A percentile compares a stretch with the other conserved stretches of the same genome.
Conservation (phyloP, 78 protist genomes). For the Dictyostelium capitatum region DNA sequence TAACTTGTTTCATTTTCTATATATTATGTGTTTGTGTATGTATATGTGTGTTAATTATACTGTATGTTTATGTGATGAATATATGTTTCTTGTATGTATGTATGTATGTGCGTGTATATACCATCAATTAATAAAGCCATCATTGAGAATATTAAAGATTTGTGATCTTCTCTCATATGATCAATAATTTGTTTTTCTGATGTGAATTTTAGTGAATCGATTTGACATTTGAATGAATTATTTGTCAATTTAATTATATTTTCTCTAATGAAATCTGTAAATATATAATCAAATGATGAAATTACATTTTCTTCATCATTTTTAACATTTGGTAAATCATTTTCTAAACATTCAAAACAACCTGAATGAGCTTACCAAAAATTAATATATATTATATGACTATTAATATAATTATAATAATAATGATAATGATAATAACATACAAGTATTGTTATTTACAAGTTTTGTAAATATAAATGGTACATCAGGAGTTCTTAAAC, state of each 20-base stretch:
- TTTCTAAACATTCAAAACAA: slow-evolving; percentile 68
- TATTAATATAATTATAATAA: too few species aligned
- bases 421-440: background rate
- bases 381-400: background rate
- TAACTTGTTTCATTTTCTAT: slow-evolving; percentile 52
- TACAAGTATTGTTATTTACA: slow-evolving; percentile 15
- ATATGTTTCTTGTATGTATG: too few species aligned
- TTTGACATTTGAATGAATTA: slow-evolving; percentile 49
- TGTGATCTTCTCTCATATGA: slow-evolving; percentile 50
- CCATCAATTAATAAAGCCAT: slow-evolving; percentile 46
- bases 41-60: too few species aligned
- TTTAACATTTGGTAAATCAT: slow-evolving; percentile 66
- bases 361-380: background rate
- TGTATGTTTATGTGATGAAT: too few species aligned
- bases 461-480: slow-evolving; percentile 51
- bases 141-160: slow-evolving; percentile 16
- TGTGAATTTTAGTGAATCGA: slow-evolving; percentile 18
- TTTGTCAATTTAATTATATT: slow-evolving; percentile 35
- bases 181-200: slow-evolving; percentile 46
- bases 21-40: background rate
- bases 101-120: background rate
- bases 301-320: slow-evolving; percentile 65
- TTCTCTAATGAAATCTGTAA: slow-evolving; percentile 70
- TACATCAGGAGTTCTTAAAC: slow-evolving; percentile 35
- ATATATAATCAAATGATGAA: slow-evolving; percentile 67